Evolutionary conservation across 371 early-diverging fungal genomes (phyloP).

Genomic region (Globomyces sp.): DNA sequence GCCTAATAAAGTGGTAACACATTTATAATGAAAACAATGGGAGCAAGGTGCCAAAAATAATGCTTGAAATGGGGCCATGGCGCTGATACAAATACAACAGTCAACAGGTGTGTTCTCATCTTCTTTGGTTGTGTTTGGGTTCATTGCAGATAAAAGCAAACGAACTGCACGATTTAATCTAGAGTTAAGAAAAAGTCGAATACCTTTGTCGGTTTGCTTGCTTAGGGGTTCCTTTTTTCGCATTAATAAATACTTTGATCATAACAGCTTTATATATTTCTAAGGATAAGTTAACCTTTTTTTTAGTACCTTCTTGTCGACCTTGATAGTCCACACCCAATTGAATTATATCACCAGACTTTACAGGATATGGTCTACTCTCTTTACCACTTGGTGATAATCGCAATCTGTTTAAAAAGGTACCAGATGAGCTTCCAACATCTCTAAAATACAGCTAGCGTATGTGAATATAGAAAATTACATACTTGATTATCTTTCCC

Average conservation of each 20-base stretch:
- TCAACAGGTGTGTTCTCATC: constrained; percentile 41
- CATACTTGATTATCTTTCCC: constrained; percentile 68
- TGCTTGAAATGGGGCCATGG: constrained; percentile 82
- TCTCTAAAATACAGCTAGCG: constrained; percentile 37
- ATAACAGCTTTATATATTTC: constrained; percentile 46
- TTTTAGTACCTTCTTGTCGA: constrained; percentile 66
- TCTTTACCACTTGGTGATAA: constrained; percentile 78
- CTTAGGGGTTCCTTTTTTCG: constrained; percentile 10
- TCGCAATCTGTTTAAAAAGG: constrained; percentile 87
- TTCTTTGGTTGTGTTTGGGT: constrained; percentile 16
- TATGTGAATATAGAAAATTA: not conserved
- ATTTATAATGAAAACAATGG: constrained; percentile 90
- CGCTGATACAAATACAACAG: constrained; percentile 89
- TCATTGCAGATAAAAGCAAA: constrained; percentile 17
- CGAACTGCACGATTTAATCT: constrained; percentile 15
- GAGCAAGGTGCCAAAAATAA: constrained; percentile 92
- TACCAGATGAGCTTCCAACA: constrained; percentile 75
- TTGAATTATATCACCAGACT: constrained; percentile 89
- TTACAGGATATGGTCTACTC: constrained; percentile 68
- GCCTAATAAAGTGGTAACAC: constrained; percentile 76
- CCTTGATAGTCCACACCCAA: constrained; percentile 96
- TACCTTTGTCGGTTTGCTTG: constrained; percentile 15
- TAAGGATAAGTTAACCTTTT: constrained; percentile 18
- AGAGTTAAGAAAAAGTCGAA: not conserved
- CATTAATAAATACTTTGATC: constrained; percentile 36